These are phyloP conservation scores for Cunninghamia lanceolata DNA, from an alignment of 75 land plant species.

Conservation along the genomic window DNA sequence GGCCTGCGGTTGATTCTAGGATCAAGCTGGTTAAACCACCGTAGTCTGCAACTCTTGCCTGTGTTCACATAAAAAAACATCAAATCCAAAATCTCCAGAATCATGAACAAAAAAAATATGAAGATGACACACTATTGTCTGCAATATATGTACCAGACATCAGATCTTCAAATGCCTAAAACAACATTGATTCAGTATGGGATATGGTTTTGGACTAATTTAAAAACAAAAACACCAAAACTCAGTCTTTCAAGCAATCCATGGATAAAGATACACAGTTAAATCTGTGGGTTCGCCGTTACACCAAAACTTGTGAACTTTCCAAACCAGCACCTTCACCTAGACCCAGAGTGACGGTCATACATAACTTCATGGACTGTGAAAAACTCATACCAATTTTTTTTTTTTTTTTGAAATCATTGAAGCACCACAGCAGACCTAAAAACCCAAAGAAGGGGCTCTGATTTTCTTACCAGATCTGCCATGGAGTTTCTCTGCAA, in stretches of 20 bases:
- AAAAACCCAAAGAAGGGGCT: too few species aligned
- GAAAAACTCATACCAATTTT: too few species aligned
- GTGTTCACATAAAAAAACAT: not conserved
- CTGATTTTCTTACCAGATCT: constrained; percentile 58
- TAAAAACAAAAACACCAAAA: not conserved
- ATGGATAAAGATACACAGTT: too few species aligned
- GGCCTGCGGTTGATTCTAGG: constrained; percentile 65
- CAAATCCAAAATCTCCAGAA: not conserved
- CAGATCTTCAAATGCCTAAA: not conserved
- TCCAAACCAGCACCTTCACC: too few species aligned
- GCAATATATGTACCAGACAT: not conserved
- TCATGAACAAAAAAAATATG: not conserved
- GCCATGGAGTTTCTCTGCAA: constrained; percentile 92
- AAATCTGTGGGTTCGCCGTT: too few species aligned
- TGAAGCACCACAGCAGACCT: too few species aligned
- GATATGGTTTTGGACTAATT: not conserved
- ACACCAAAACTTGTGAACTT: too few species aligned
- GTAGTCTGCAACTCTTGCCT: constrained; percentile 52
- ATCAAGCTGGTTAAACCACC: constrained; percentile 77
- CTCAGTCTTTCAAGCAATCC: not conserved
- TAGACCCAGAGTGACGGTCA: too few species aligned
- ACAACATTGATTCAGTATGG: not conserved
- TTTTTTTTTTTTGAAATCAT: too few species aligned
- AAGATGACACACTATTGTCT: too few species aligned
- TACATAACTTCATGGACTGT: too few species aligned